phyloP scores from a whole-genome alignment of 1,139 yeast genomes.

The Lodderomyces orthopsilosis region DNA sequence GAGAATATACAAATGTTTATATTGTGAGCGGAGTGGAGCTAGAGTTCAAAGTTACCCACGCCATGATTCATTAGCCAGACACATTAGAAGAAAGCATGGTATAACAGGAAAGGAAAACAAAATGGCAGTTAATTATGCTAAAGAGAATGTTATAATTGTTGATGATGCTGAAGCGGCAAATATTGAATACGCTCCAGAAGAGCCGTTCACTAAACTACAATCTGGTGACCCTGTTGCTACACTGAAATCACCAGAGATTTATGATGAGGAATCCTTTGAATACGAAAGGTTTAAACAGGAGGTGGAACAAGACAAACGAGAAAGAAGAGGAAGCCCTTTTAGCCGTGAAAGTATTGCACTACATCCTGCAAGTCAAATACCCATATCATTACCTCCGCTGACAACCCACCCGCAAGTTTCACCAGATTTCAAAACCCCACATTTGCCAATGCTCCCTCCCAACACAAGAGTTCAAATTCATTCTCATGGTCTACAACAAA shows the following conservation, averaged over 20 bases:
- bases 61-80: slow-evolving; percentile 47
- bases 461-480: slow-evolving; percentile 6
- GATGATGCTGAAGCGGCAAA: slow-evolving; percentile 23
- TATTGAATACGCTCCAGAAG: background rate
- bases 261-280: background rate
- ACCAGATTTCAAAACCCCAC: background rate
- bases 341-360: background rate
- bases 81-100: slow-evolving; percentile 46
- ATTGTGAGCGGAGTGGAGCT: slow-evolving; percentile 37
- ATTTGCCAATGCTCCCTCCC: slow-evolving; percentile 2
- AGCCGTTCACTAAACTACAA: background rate
- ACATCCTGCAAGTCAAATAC: background rate
- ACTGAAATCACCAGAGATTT: background rate
- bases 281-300: slow-evolving; percentile 1
- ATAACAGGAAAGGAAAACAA: slow-evolving; percentile 48
- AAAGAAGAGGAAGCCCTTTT: background rate
- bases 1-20: slow-evolving; percentile 43
- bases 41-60: slow-evolving; percentile 46
- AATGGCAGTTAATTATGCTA: slow-evolving; percentile 48
- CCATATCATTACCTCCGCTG: background rate
- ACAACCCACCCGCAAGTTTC: background rate
- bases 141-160: slow-evolving; percentile 39
- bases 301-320: background rate
- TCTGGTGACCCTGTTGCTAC: background rate
- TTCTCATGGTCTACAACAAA: background rate